Percentiles rank a stretch among this genome's conserved stretches.
Conservation (phyloP, 345 rosid genomes). For the Isatis tinctoria region DNA sequence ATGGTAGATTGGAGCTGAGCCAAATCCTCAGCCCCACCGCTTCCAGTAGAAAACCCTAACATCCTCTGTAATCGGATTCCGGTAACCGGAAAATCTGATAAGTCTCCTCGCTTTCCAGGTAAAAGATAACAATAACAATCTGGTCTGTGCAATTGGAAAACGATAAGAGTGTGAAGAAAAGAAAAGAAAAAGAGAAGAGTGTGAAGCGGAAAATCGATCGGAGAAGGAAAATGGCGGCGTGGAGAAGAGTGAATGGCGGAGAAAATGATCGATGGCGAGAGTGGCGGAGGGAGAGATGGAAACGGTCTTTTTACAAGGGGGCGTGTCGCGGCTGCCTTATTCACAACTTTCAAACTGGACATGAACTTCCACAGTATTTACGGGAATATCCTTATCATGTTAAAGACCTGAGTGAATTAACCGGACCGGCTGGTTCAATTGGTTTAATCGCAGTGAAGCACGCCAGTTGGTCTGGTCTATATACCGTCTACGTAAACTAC, state of each 20-base stretch:
- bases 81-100: constrained; percentile 9
- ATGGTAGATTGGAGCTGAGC: constrained; percentile 76
- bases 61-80: constrained; percentile 29
- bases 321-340: constrained; percentile 3
- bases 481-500: too few species aligned
- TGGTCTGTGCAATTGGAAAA: neutral
- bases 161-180: neutral
- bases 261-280: constrained; percentile 32
- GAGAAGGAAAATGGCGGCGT: constrained; percentile 25
- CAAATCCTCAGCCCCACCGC: constrained; percentile 44
- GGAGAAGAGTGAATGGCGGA: constrained; percentile 25
- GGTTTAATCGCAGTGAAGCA: neutral
- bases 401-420: neutral
- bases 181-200: neutral
- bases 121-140: neutral
- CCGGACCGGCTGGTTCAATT: neutral
- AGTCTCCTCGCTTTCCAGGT: constrained; percentile 1
- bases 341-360: neutral
- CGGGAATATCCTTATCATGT: constrained; percentile 3
- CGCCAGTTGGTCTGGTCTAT: too few species aligned
- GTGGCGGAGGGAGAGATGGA: constrained; percentile 25
- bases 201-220: neutral
- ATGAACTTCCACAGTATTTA: constrained; percentile 1
- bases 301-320: constrained; percentile 4
- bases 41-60: constrained; percentile 50